Conservation (phyloP, 2,329 filamentous ascomycete species). For the Fusarium falciforme region DNA sequence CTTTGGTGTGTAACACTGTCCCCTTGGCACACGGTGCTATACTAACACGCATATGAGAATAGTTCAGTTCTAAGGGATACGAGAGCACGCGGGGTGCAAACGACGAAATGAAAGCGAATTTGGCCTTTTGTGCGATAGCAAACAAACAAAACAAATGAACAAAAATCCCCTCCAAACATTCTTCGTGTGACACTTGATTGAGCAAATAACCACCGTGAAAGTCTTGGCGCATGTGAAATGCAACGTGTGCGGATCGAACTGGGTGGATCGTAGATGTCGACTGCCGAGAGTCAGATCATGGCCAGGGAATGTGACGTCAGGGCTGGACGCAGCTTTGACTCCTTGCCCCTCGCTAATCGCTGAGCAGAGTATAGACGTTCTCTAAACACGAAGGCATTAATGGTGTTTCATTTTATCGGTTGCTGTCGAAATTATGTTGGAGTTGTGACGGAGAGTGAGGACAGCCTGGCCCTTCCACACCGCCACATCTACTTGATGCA, state of each 20-base stretch:
- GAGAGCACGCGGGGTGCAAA: neutral
- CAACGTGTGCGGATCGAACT: neutral
- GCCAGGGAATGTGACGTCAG: neutral
- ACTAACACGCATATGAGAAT: neutral
- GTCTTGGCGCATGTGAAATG: neutral
- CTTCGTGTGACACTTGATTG: neutral
- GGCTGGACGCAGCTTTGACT: neutral
- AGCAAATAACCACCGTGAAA: neutral
- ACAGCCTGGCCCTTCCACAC: neutral
- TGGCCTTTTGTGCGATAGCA: neutral
- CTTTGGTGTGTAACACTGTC: constrained; percentile 20
- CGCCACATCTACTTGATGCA: neutral
- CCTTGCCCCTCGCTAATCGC: neutral
- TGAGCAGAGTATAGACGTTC: neutral
- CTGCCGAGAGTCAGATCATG: neutral
- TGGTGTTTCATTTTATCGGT: neutral
- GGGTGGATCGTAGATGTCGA: neutral
- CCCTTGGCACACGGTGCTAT: neutral
- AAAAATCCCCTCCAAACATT: neutral
- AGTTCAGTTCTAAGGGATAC: neutral
- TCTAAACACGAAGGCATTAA: rapidly evolving
- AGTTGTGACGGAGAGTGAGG: neutral
- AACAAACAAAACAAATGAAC: neutral
- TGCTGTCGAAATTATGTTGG: neutral
- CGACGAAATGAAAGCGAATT: neutral